Conservation (phyloP, 345 rosid species). For the Lepidium sativum region DNA sequence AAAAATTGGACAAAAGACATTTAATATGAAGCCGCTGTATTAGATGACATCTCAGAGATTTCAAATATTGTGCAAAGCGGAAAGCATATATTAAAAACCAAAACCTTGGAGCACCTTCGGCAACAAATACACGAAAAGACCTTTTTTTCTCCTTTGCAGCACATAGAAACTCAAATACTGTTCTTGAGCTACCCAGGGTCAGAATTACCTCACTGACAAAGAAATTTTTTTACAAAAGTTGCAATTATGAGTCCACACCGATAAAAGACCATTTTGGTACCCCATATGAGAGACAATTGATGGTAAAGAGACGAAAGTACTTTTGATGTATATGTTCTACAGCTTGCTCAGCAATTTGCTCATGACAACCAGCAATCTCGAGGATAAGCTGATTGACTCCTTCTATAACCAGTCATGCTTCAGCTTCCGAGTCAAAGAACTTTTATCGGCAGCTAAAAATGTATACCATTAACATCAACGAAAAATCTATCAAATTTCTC, state of each 20-base stretch:
- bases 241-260: background rate
- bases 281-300: background rate
- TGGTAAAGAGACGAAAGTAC: conserved; percentile 33
- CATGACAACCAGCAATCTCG: conserved; percentile 85
- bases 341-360: conserved; percentile 98
- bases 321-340: conserved; percentile 99
- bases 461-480: conserved; percentile 16
- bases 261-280: background rate
- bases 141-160: conserved; percentile 97
- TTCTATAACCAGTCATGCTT: conserved; percentile 98
- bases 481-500: background rate
- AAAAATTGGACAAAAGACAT: background rate
- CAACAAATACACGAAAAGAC: conserved; percentile 91
- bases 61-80: background rate
- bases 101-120: conserved; percentile 99
- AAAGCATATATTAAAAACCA: conserved; percentile 11
- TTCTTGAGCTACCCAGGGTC: conserved; percentile 94
- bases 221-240: background rate
- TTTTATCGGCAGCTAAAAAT: conserved; percentile 82
- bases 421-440: conserved; percentile 74
- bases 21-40: background rate
- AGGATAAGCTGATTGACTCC: conserved; percentile 89
- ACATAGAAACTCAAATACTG: conserved; percentile 88
- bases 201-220: conserved; percentile 90
- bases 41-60: background rate